phyloP scores from a whole-genome alignment of 176 grass and related monocot species.

The Hyparrhenia diplandra region DNA sequence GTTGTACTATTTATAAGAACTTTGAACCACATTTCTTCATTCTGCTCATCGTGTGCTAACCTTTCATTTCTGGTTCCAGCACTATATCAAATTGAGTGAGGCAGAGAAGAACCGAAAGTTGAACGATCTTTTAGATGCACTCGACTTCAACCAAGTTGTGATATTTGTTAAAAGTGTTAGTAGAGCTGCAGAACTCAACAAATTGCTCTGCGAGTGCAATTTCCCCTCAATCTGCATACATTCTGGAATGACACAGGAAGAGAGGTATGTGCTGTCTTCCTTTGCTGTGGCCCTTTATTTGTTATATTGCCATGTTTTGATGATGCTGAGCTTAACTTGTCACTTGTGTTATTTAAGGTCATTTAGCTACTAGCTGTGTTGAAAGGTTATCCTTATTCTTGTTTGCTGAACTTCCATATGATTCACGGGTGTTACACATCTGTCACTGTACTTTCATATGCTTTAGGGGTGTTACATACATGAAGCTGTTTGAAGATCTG shows the following conservation, averaged over 20 bases:
- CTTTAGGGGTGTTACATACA: neutral
- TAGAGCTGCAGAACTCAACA: constrained; percentile 89
- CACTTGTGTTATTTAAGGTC: neutral
- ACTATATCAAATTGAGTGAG: constrained; percentile 94
- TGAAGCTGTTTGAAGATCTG: too few relatives aligned
- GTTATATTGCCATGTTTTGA: neutral
- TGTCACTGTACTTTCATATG: neutral
- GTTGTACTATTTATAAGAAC: neutral
- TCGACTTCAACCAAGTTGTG: constrained; percentile 98
- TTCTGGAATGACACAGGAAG: constrained; percentile 97
- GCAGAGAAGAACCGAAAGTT: constrained; percentile 94
- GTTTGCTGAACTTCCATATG: neutral
- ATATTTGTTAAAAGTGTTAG: constrained; percentile 98
- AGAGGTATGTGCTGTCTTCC: constrained; percentile 52
- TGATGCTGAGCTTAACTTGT: neutral
- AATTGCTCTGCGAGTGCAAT: constrained; percentile 91
- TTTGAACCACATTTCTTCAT: neutral
- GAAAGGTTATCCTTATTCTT: neutral
- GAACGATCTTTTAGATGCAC: constrained; percentile 94
- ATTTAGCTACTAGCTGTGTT: neutral
- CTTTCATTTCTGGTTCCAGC: constrained; percentile 38
- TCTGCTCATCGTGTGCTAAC: neutral
- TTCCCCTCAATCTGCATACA: constrained; percentile 98
- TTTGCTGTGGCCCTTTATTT: neutral
- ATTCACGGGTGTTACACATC: neutral